Base-by-base conservation (phyloP, 805 yeast genomes). In the Phaffomyces thermotolerans region DNA sequence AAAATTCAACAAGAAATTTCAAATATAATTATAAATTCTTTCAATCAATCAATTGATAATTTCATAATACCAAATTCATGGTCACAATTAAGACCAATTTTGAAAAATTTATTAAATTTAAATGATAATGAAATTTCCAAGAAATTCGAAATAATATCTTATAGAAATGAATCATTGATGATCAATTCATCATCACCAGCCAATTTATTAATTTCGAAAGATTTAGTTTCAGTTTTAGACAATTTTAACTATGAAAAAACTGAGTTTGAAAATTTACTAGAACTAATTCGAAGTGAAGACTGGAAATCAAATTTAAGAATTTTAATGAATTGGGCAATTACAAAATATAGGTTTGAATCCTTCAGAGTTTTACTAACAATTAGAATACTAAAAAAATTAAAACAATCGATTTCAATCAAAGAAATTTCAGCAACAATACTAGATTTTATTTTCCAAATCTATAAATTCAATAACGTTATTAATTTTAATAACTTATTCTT, bases 91-190 rank as follows among this genome's bases (percentile, higher is more conserved):
- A 75, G 76, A 42, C 65, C 72, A 2, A 65, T 71, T 3, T 58
- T 84, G 32, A 72, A 66, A 45, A 70, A 67, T 18, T 66, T 66
- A 3, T 50, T 68, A 39, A 68, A 66, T 33, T 49, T 55, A 41
- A 50, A 47, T 34, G 59, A 59, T 52, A 64, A 63, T 36, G 55
- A 45, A 36, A 63, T 54, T 42, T 60, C 46, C 22, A 76, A 74
- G 36, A 83, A 78, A 44, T 69, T 79, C 40, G 79, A 79, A 40
- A 56, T 82, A 27, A 75, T 83, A 6, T 73, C 78, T 40, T 81
- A 78, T 53, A 64, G 90, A 55, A 84, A 84, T 57, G 88, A 83
- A 62, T 81, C 88, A 3, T 64, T 84, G 41, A 78, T 80, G 72
- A 67, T 79, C 37, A 78, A 76, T 54, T 65, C 54, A 23, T 50